Evolutionary conservation across 108 stramenopile species (phyloP), one percentile per base, ranked within the genome.

Genomic region (Aurantiochytrium sp.): DNA sequence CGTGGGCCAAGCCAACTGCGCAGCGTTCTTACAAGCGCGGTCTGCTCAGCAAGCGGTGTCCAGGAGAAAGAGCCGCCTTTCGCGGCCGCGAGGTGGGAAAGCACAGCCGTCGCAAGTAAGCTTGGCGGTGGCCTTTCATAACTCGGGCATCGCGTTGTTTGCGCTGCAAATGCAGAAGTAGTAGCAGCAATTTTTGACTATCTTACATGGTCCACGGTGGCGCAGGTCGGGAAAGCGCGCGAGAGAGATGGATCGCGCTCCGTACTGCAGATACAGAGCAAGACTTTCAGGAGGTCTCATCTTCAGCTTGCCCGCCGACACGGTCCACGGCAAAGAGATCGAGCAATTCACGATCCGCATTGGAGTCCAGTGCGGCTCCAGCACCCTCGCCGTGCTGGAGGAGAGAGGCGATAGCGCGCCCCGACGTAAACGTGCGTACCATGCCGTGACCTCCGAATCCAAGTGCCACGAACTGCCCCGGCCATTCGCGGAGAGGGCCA

Each of bases 371-470:
- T n/a, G n/a, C n/a, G n/a, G n/a, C n/a, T n/a, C n/a, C n/a, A n/a
- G n/a, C n/a, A n/a, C n/a, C n/a, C n/a, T n/a, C n/a, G n/a, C n/a
- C n/a, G n/a, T 52, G 50, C 50, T 15, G 50, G 17, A 81, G 10
- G 3, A 81, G 73, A 19, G 42, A 41, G 2, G 36, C 39, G 45
- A 81, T 81, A 1, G 39, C 39, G 6, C 45, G 39, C n/a, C 73
- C 73, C 10, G 10, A 41, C 10, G 73, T 27, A 48, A 81, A 81
- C 6, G 73, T 81, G 24, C 73, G 73, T 6, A 81, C 73, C 73
- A 81, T 81, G 1, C 73, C 73, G 24, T 81, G 73, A 39, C 73
- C 73, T 30, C 73, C 73, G 24, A 81, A 81, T 22, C 73, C 73
- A 21, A 81, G n/a, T 48, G 73, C 45, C 45, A 48, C 42, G 24